Evolutionary conservation across 1,284 basidiomycete genomes (phyloP), one percentile per base, ranked within the genome.

Genomic region (Paramarasmius palmivorus): DNA sequence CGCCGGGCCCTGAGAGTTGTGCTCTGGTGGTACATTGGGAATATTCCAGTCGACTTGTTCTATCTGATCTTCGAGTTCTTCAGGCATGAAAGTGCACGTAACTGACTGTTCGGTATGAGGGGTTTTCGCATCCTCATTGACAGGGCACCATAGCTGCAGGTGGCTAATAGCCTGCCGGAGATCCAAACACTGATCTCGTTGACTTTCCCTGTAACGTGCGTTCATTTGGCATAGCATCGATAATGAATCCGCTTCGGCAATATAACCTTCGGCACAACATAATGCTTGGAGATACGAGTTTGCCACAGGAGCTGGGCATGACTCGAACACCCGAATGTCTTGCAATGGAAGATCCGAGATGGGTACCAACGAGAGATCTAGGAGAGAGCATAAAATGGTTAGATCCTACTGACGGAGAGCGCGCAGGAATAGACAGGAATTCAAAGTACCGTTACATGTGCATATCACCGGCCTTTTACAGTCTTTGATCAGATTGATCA

Each of bases 401-500:
- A n/a, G n/a, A n/a, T n/a, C n/a, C n/a, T n/a, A n/a, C n/a, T n/a
- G n/a, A n/a, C n/a, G n/a, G n/a, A n/a, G n/a, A n/a, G n/a, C n/a
- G n/a, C n/a, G n/a, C n/a, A n/a, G n/a, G n/a, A n/a, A n/a, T n/a
- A n/a, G n/a, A n/a, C n/a, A n/a, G n/a, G 56, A 57, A 36, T 53
- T 57, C 49, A 55, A 69, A 23, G 65, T 65, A 94, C 95, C 93
- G 61, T 95, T 96, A 68, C 95, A 97, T 52, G 94, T 97, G 70
- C 94, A 81, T 41, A 98, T 81, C 40, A 98, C 88, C 1, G 95
- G 95, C 52, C 95, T 76, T 61, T 82, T 83, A 60, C 91, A 93
- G 25, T 90, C 82, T 55, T 82, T 84, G 64, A 96, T 93, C 53
- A 98, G 79, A 49, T 83, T 78, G 2, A 90, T 76, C 37, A 97